phyloP scores from a whole-genome alignment of 176 grass and related monocot species.

The Secale cereale region DNA sequence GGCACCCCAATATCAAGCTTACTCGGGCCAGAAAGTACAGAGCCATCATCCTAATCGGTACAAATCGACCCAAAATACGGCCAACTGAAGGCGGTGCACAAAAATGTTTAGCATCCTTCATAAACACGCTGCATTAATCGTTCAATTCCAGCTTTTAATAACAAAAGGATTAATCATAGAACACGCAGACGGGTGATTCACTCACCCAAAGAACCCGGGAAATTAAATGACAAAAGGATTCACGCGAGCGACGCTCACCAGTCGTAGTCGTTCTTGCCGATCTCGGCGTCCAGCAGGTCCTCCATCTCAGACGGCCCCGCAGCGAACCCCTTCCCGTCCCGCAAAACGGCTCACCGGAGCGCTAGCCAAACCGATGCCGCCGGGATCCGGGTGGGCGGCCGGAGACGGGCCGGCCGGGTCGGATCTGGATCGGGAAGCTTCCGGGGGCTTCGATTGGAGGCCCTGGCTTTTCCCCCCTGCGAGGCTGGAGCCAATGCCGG shows the following conservation, averaged over 20 bases:
- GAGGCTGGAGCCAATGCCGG: constrained; percentile 17
- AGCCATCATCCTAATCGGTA: neutral
- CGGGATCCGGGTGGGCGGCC: neutral
- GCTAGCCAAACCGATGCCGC: neutral
- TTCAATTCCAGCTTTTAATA: neutral
- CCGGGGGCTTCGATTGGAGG: neutral
- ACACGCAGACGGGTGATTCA: neutral
- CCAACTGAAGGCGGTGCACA: neutral
- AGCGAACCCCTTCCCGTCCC: neutral
- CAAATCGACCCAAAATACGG: neutral
- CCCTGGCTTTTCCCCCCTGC: neutral
- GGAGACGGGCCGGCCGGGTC: neutral
- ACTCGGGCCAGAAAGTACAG: neutral
- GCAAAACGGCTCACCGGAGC: neutral
- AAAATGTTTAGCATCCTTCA: neutral
- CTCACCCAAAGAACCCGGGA: neutral
- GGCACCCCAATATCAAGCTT: constrained; percentile 11
- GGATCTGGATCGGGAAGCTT: constrained; percentile 23
- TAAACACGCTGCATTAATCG: neutral
- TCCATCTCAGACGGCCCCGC: constrained; percentile 51
- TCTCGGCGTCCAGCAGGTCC: constrained; percentile 73
- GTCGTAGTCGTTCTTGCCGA: constrained; percentile 98
- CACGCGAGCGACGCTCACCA: constrained; percentile 40
- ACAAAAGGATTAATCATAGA: too few species aligned
- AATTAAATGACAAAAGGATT: neutral